Evolutionary conservation across 2,329 filamentous ascomycete genomes (phyloP).

Genomic region (Xylariaceae sp.): DNA sequence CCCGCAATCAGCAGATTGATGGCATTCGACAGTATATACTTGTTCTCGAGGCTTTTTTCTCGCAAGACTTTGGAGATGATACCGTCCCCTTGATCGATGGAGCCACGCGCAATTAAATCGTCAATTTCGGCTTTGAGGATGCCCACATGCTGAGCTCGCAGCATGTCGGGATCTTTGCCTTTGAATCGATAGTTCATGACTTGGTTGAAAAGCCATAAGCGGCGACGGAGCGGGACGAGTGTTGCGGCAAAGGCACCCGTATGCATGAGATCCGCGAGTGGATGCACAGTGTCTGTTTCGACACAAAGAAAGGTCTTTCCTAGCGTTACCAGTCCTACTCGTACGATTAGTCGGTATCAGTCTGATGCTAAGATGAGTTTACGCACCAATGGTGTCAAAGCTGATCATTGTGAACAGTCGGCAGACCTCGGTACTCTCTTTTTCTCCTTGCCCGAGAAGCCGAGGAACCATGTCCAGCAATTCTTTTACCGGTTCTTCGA

Average conservation of each 20-base stretch:
- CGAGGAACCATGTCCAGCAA: not conserved
- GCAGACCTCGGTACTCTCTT: not conserved
- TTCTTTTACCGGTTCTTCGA: not conserved
- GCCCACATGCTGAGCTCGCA: not conserved
- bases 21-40: not conserved
- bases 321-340: conserved; percentile 1
- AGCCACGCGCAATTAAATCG: not conserved
- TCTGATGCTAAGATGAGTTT: not conserved
- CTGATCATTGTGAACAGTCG: conserved; percentile 1
- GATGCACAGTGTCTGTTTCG: not conserved
- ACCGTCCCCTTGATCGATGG: not conserved
- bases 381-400: conserved; percentile 1
- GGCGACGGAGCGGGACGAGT: not conserved
- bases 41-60: not conserved
- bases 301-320: conserved; percentile 1
- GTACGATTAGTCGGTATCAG: not conserved
- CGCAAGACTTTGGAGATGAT: not conserved
- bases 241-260: conserved; percentile 1
- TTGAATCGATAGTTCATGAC: not conserved
- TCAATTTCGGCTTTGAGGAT: not conserved
- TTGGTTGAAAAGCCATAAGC: conserved; percentile 1
- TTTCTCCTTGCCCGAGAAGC: not conserved
- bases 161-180: not conserved
- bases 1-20: not conserved
- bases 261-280: conserved; percentile 4